Percentiles rank a stretch among this genome's conserved stretches.
Conservation (phyloP, 139 green algal genomes). For the Picochlorum sp. region DNA sequence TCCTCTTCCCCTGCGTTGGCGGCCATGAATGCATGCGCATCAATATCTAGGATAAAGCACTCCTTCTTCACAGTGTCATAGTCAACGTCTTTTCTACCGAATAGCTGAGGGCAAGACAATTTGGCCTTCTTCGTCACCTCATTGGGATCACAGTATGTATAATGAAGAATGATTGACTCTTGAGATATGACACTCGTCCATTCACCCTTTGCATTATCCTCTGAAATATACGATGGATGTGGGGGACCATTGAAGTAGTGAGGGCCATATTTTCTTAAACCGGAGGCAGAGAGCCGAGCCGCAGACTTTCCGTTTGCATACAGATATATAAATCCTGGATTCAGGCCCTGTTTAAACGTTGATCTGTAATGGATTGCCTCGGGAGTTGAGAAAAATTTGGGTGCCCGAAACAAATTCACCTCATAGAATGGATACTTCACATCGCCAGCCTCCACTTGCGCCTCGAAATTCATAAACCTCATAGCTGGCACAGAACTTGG, state of each 20-base stretch:
- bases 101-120: slow-evolving; percentile 20
- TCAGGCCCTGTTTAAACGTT: slow-evolving; percentile 25
- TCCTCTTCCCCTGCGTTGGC: slow-evolving; percentile 10
- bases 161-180: slow-evolving; percentile 26
- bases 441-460: slow-evolving; percentile 32
- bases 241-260: slow-evolving; percentile 27
- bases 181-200: slow-evolving; percentile 24
- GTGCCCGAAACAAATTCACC: slow-evolving; percentile 46
- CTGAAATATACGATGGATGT: slow-evolving; percentile 13
- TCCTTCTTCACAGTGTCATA: slow-evolving; percentile 13
- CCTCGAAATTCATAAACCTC: slow-evolving; percentile 52
- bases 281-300: slow-evolving; percentile 26
- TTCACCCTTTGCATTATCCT: slow-evolving; percentile 9
- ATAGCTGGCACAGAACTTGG: slow-evolving; percentile 17
- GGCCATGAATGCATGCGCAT: slow-evolving; percentile 34
- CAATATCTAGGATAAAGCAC: slow-evolving; percentile 33
- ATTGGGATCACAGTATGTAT: slow-evolving; percentile 20
- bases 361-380: slow-evolving; percentile 25
- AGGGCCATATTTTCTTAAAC: slow-evolving; percentile 17
- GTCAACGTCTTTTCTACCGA: not conserved
- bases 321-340: slow-evolving; percentile 30
- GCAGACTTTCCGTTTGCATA: slow-evolving; percentile 53
- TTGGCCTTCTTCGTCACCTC: slow-evolving; percentile 32
- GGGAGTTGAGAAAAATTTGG: slow-evolving; percentile 43
- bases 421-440: slow-evolving; percentile 41